Percentiles rank a stretch among this genome's conserved stretches.
Conservation (phyloP, 192 early-diverging fungal genomes). For the Entomortierella lignicola region DNA sequence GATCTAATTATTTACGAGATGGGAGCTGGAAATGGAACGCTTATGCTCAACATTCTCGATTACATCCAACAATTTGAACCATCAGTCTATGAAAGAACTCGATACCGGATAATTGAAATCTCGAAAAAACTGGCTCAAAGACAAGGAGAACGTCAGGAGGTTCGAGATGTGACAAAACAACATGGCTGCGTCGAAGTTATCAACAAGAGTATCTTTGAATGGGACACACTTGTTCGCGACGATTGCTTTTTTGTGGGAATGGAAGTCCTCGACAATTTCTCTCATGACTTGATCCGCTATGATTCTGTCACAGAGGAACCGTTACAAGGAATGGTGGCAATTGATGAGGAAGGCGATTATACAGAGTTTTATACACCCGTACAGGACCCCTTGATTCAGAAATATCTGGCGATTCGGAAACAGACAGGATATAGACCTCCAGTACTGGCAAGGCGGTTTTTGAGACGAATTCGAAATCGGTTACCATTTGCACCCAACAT, state of each 20-base stretch:
- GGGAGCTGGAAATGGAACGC: slow-evolving; percentile 96
- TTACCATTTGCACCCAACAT: slow-evolving; percentile 91
- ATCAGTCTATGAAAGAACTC: slow-evolving; percentile 78
- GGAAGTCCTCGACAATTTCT: slow-evolving; percentile 99
- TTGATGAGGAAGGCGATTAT: slow-evolving; percentile 86
- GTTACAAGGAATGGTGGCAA: slow-evolving; percentile 84
- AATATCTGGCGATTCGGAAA: slow-evolving; percentile 73
- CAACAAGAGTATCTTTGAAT: slow-evolving; percentile 95
- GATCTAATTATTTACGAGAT: slow-evolving; percentile 93
- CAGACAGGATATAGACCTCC: slow-evolving; percentile 74
- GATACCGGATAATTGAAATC: slow-evolving; percentile 95
- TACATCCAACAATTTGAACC: slow-evolving; percentile 84
- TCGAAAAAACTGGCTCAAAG: slow-evolving; percentile 81
- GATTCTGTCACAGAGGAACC: slow-evolving; percentile 77
- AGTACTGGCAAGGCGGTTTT: slow-evolving; percentile 57
- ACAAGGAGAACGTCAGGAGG: slow-evolving; percentile 67
- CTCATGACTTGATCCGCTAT: slow-evolving; percentile 95
- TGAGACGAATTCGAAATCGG: slow-evolving; percentile 64
- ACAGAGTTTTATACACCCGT: slow-evolving; percentile 87
- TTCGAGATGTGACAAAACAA: slow-evolving; percentile 43
- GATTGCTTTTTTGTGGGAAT: slow-evolving; percentile 94
- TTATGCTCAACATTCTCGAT: slow-evolving; percentile 94
- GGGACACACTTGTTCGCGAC: slow-evolving; percentile 74
- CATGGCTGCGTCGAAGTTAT: slow-evolving; percentile 81
- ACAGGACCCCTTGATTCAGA: slow-evolving; percentile 78